Conservation (phyloP, 108 stramenopile species). For the Skeletonema tropicum region DNA sequence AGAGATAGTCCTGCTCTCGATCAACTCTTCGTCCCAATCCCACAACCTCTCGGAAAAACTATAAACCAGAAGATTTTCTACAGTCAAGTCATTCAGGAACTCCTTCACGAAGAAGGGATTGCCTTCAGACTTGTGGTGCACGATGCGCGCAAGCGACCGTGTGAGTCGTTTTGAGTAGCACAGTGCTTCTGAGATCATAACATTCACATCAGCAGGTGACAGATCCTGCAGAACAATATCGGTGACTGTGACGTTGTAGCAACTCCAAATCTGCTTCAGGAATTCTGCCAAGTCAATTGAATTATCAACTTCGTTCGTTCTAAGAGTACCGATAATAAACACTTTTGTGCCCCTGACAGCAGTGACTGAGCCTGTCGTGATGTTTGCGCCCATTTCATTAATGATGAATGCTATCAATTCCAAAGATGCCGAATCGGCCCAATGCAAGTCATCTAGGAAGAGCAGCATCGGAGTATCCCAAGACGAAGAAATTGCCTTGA, state of each 20-base stretch:
- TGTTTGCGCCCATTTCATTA: conserved; percentile 21
- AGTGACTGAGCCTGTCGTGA: neutral
- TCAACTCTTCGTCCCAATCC: conserved; percentile 55
- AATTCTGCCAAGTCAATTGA: conserved; percentile 17
- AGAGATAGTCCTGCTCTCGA: conserved; percentile 14
- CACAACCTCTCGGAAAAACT: conserved; percentile 36
- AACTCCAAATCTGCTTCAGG: conserved; percentile 4
- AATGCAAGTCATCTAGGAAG: conserved; percentile 70
- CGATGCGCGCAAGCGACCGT: conserved; percentile 16
- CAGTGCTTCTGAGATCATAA: conserved; percentile 25
- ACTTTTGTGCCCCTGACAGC: conserved; percentile 2
- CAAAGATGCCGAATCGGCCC: conserved; percentile 58
- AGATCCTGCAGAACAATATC: conserved; percentile 18
- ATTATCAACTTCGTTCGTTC: conserved; percentile 54
- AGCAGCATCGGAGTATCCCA: conserved; percentile 30
- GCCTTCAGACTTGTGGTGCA: conserved; percentile 50
- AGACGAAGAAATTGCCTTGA: conserved; percentile 14
- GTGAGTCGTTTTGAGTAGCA: conserved; percentile 22
- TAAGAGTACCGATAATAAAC: conserved; percentile 53
- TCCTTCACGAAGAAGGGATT: conserved; percentile 46
- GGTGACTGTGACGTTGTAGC: conserved; percentile 20
- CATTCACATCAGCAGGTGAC: conserved; percentile 13
- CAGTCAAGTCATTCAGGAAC: conserved; percentile 31
- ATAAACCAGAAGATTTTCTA: conserved; percentile 35
- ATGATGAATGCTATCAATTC: conserved; percentile 51